Base-by-base conservation (phyloP, 768 basidiomycete genomes). In the Boletus speciosus region DNA sequence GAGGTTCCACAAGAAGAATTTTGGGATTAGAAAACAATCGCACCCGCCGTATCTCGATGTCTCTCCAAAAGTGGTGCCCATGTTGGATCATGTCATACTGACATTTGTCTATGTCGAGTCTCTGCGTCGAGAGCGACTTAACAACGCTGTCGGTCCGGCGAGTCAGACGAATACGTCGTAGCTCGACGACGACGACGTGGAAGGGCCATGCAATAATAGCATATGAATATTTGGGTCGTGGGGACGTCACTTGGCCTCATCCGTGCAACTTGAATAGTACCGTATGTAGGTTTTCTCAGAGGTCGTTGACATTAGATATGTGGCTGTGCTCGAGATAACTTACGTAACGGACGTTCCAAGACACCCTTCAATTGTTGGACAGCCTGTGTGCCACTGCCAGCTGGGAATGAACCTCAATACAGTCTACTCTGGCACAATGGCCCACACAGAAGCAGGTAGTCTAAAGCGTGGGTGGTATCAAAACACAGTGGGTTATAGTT, bases 61-160 rank as follows among this genome's bases (percentile, higher is more conserved):
- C 34, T 65, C 65, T 37, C 49, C 52, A 0, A 56, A 49, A 23
- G 56, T 60, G 43, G 10, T 54, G 21, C 40, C 49, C 16, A 68
- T 70, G 63, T 29, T 66, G 27, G 68, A 70, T 38, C 56, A 65
- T 6, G 57, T 70, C 43, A 56, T 70, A 37, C 47, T 66, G 25
- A 70, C 69, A 0, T 68, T 61, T 34, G 31, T 68, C 27, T 68
- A 64, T 19, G 60, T 61, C 36, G 67, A 68, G 58, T 67, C 58
- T 29, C 27, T 66, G 44, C 60, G 65, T 11, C 63, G 54, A 46
- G 62, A 66, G 23, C 58, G 64, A 36, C 57, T 58, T 12, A 35
- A 5, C 14, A 25, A 39, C 19, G 11, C 29, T 35, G 41, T 14
- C 12, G 35, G 35, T 16, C 45, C 40, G 8, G 15, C 19, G 6